Evolutionary conservation across 306 rosid genomes (phyloP), one percentile per base, ranked within the genome.

Genomic region (Quercus cerris): DNA sequence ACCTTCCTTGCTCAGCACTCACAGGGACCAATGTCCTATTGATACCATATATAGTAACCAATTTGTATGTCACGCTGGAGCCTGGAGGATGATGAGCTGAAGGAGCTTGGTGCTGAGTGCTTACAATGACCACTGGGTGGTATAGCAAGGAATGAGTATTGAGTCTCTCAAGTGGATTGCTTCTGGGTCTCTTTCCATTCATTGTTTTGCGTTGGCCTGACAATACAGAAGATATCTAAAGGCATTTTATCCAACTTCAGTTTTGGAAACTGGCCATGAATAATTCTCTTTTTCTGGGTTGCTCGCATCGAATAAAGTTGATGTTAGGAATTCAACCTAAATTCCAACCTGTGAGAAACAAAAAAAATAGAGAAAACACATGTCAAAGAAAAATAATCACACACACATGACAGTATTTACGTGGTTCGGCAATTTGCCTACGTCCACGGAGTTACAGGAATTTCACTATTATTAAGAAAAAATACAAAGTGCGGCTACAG

Each of bases 191-290:
- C 74, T 91, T 95, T 81, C 99, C 97, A 28, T 81, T 95, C 80
- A 80, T 94, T 74, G 99, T 93, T 82, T 78, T 93, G 84, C 97
- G 99, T 58, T 95, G 98, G 99, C 99, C 98, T 59, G 92, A 93
- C 68, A 86, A 90, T 70, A 89, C 93, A 13, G 90, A 89, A 56
- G 99, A 95, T 6, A 38, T 84, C 86, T 93, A 72, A 93, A 84
- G 86, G 81, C 92, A 67, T 95, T 93, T 79, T 93, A 95, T 89
- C 98, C 98, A 73, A 95, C 99, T 62, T 91, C 99, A 71, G 90
- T 93, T 61, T 84, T 93, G 88, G 99, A 95, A 91, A 95, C 98
- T 38, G 98, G 98, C 59, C 96, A 91, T 76, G 98, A 95, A 31
- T 31, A 85, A 93, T 93, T 81, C 71, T 95, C 59, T 95, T 95